Base-by-base conservation (phyloP, 2,329 filamentous ascomycete species). In the Pyrenophora teres region DNA sequence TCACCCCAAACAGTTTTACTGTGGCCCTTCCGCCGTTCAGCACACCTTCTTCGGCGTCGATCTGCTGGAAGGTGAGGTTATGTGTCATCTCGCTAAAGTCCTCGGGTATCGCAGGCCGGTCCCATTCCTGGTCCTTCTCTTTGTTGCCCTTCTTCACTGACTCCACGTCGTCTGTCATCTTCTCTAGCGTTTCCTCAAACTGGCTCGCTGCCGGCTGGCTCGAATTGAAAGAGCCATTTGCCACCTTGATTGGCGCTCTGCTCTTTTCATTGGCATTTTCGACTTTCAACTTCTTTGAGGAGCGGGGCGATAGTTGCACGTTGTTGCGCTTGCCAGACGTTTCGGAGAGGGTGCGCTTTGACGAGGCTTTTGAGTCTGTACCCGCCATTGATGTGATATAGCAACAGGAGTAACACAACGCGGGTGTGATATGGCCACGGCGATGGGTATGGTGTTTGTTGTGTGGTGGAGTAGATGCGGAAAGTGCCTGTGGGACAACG, bases 181-280 rank as follows among this genome's bases (percentile, higher is more conserved):
- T 96, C 80, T 97, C 93, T 56, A 99, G 81, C 2, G 96, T 90
- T 70, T 97, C 92, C 75, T 97, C 94, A 72, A 99, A 99, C 48
- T 88, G 84, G 72, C 92, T 96, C 78, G 96, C 97, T 74, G 53
- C 59, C 92, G 90, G 89, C 92, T 57, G 84, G 89, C 93, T 57
- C 81, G 52, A 86, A 71, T 68, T 62, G 47, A 73, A 70, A 5
- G 85, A 87, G 57, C 82, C 83, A 60, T 83, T 83, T 9, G 76
- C 79, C n/a, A 77, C 80, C 69, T 82, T 83, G 61, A 88, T 83
- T 3, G 87, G 87, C 47, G 84, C 82, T 47, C 89, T 81, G 50
- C 81, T 81, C 27, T 80, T 77, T 10, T 80, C 77, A 13, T 81
- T 83, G 21, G 82, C 78, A 49, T 74, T 72, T 52, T 94, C 90